These are phyloP conservation scores for Daldinia decipiens DNA, from an alignment of 495 filamentous ascomycete species.

Conservation along the genomic window DNA sequence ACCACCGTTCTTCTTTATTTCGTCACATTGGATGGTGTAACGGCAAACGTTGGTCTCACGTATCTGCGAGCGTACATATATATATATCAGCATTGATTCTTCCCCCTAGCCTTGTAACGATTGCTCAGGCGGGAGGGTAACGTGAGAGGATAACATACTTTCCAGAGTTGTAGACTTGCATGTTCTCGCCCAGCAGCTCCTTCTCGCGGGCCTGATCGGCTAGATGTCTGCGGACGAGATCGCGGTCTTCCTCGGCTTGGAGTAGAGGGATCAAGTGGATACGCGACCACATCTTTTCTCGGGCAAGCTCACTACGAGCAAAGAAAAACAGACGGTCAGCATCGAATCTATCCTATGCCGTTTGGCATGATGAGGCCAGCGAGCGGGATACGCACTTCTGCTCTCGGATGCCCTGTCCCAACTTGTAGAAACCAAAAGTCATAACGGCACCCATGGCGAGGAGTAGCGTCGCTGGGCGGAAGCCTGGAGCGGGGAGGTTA, in stretches of 20 bases:
- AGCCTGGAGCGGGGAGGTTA: slow-evolving; percentile 91
- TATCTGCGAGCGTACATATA: slow-evolving; percentile 57
- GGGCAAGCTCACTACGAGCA: slow-evolving; percentile 82
- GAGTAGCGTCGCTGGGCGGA: slow-evolving; percentile 82
- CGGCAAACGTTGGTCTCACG: slow-evolving; percentile 75
- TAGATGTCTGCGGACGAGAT: slow-evolving; percentile 83
- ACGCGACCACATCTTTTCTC: slow-evolving; percentile 97
- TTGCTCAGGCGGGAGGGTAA: too few species aligned
- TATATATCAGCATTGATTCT: background rate
- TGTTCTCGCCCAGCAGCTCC: slow-evolving; percentile 83
- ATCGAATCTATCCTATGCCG: background rate
- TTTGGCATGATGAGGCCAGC: background rate
- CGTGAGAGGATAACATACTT: slow-evolving; percentile 60
- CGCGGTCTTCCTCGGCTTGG: slow-evolving; percentile 95
- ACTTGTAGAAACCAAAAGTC: slow-evolving; percentile 88
- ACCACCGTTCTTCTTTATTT: slow-evolving; percentile 53
- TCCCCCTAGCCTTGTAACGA: background rate
- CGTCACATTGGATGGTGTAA: slow-evolving; percentile 63
- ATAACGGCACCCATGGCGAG: slow-evolving; percentile 77
- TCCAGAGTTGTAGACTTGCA: slow-evolving; percentile 84
- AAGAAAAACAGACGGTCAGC: slow-evolving; percentile 17
- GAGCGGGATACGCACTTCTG: slow-evolving; percentile 72
- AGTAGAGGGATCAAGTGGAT: slow-evolving; percentile 92
- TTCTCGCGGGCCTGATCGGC: slow-evolving; percentile 91
- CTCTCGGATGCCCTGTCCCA: slow-evolving; percentile 81